Evolutionary conservation across 257 asterid species (phyloP).

Genomic region (Plantago ovata): DNA sequence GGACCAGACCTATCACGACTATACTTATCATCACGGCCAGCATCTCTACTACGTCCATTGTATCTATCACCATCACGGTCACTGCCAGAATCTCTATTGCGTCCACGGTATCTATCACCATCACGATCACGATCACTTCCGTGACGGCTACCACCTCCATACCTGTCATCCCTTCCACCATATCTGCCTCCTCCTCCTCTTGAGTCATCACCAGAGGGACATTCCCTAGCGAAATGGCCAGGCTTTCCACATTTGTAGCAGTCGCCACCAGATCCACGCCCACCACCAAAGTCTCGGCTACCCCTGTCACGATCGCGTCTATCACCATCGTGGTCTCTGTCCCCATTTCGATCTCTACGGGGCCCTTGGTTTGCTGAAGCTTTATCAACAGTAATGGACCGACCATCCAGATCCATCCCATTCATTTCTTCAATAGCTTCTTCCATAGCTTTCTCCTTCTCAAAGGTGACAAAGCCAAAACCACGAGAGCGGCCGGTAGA

Average conservation of each 20-base stretch:
- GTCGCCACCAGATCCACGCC: conserved; percentile 83
- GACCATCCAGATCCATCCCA: conserved; percentile 86
- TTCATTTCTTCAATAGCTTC: conserved; percentile 90
- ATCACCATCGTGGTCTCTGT: conserved; percentile 44
- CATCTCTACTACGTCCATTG: conserved; percentile 56
- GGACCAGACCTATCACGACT: conserved; percentile 94
- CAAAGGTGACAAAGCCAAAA: conserved; percentile 88
- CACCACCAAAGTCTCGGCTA: conserved; percentile 57
- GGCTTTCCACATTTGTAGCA: conserved; percentile 95
- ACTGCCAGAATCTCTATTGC: conserved; percentile 23
- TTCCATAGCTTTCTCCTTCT: conserved; percentile 80
- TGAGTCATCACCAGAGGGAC: conserved; percentile 74
- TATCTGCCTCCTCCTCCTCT: conserved; percentile 47
- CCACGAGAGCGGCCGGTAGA: conserved; percentile 87
- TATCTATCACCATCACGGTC: conserved; percentile 28
- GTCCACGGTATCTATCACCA: conserved; percentile 70
- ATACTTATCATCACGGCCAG: conserved; percentile 63
- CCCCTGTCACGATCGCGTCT: conserved; percentile 47
- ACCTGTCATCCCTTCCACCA: conserved; percentile 60
- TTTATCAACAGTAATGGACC: conserved; percentile 82
- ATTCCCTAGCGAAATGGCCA: conserved; percentile 93
- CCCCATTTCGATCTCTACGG: conserved; percentile 54
- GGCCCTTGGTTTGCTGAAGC: conserved; percentile 66
- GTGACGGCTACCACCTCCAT: conserved; percentile 57
- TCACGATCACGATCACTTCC: conserved; percentile 68